Evolutionary conservation across 2,329 filamentous ascomycete genomes (phyloP), one percentile per base, ranked within the genome.

Genomic region (Helotiales sp.): DNA sequence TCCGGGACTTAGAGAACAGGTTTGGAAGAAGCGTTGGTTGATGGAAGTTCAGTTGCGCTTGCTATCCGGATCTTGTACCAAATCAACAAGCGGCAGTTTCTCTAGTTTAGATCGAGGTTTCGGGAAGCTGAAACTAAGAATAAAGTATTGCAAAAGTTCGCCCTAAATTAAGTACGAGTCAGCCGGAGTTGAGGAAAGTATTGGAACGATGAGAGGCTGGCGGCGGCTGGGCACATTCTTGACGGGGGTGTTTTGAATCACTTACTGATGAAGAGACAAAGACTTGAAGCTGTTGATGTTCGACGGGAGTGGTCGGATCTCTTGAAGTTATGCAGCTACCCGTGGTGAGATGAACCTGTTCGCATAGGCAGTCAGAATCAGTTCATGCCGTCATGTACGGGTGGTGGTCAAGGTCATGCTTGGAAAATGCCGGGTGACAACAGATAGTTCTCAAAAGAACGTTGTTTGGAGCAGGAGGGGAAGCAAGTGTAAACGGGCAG

Each of bases 281-380:
- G 70, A 73, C 60, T 72, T 74, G 71, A 74, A 70, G 72, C 67
- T 73, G 65, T 74, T 73, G 73, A 74, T 65, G 68, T 67, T 72
- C 64, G 63, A 62, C 62, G 65, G 40, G 67, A 69, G 67, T 58
- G 67, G 67, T 50, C 64, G 68, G 71, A 67, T 72, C 64, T 61
- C 71, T 65, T 73, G 74, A 75, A 68, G 65, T 62, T 75, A 74
- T 77, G 75, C 75, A 76, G 75, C 74, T 73, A 75, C 73, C 75
- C 76, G 73, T 63, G 58, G 68, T 57, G 28, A 40, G 45, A 63
- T 62, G 71, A 71, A 76, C 71, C 75, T 76, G 74, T 74, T 76
- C 73, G 73, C 70, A 73, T 70, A 54, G 64, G 57, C 66, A 54
- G 65, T 69, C 50, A 68, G 67, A 64, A 64, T 72, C 63, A 71